These are phyloP conservation scores for Setomelanomma holmii DNA, from an alignment of 2,329 filamentous ascomycete genomes.

Conservation along the genomic window DNA sequence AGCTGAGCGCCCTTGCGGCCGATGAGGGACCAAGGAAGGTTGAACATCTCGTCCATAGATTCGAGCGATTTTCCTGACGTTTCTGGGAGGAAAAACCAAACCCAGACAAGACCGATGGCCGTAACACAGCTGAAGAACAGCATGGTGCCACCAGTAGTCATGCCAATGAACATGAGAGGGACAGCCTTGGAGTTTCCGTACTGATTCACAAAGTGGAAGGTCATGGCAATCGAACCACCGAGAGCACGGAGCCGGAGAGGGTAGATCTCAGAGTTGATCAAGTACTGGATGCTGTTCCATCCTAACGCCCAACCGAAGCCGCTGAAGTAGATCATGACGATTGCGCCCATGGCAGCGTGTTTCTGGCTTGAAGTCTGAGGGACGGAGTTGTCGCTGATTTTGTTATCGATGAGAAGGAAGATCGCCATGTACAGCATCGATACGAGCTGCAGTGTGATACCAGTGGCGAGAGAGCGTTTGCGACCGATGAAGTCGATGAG, in stretches of 20 bases:
- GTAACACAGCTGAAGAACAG: conserved; percentile 77
- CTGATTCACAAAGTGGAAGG: conserved; percentile 79
- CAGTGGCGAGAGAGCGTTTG: conserved; percentile 63
- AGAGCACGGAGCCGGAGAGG: conserved; percentile 76
- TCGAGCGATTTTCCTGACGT: conserved; percentile 69
- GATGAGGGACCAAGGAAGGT: conserved; percentile 77
- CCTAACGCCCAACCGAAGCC: conserved; percentile 51
- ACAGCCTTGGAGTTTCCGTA: conserved; percentile 78
- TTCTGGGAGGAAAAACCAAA: conserved; percentile 76
- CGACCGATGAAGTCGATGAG: conserved; percentile 80
- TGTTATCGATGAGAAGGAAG: conserved; percentile 65
- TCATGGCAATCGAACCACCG: conserved; percentile 76
- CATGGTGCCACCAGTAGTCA: conserved; percentile 72
- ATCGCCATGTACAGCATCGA: conserved; percentile 64
- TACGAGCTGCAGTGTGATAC: conserved; percentile 57
- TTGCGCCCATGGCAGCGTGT: conserved; percentile 68
- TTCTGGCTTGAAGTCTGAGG: conserved; percentile 58
- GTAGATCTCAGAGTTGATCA: conserved; percentile 80
- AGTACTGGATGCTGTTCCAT: conserved; percentile 81
- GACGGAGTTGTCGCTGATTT: conserved; percentile 59
- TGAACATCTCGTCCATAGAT: conserved; percentile 75
- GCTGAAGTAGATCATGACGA: conserved; percentile 68
- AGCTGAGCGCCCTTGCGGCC: conserved; percentile 56
- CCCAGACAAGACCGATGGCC: conserved; percentile 71
- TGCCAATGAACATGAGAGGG: conserved; percentile 73